These are phyloP conservation scores for Tylopilus balloui DNA, from an alignment of 768 basidiomycete genomes.

Conservation along the genomic window DNA sequence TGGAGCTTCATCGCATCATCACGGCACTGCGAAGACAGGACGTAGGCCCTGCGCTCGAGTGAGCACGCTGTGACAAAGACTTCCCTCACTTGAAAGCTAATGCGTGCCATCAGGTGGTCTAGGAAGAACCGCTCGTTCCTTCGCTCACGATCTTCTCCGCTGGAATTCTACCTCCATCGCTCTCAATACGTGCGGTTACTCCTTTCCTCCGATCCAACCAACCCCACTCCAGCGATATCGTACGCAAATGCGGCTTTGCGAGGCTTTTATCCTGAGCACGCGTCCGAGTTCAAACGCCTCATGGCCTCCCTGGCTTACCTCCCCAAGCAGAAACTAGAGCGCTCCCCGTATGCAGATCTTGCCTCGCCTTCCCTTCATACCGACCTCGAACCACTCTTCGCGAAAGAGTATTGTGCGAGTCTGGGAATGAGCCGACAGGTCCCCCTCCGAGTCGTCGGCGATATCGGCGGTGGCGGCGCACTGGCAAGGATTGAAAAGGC, in stretches of 20 bases:
- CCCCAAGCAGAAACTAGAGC: slow-evolving; percentile 58
- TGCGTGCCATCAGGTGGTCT: slow-evolving; percentile 64
- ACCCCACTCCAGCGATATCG: slow-evolving; percentile 55
- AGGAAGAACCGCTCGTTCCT: slow-evolving; percentile 62
- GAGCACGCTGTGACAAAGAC: slow-evolving; percentile 21
- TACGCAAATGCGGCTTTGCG: slow-evolving; percentile 71
- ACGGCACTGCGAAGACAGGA: slow-evolving; percentile 61
- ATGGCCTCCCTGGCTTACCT: slow-evolving; percentile 68
- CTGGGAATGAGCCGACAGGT: slow-evolving; percentile 87
- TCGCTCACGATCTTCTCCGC: slow-evolving; percentile 62
- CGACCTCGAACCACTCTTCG: slow-evolving; percentile 79
- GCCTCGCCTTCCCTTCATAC: slow-evolving; percentile 67
- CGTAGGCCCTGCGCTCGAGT: slow-evolving; percentile 77
- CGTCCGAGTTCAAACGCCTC: slow-evolving; percentile 62
- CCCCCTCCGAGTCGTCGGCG: slow-evolving; percentile 83
- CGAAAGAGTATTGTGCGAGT: slow-evolving; percentile 83
- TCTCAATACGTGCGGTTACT: slow-evolving; percentile 85
- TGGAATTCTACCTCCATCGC: slow-evolving; percentile 88
- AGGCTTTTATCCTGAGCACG: slow-evolving; percentile 59
- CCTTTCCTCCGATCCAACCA: slow-evolving; percentile 54
- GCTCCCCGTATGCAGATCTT: slow-evolving; percentile 73
- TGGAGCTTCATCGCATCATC: slow-evolving; percentile 69
- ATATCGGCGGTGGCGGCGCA: slow-evolving; percentile 90
- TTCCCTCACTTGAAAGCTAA: not conserved
- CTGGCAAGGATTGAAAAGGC: slow-evolving; percentile 92